phyloP scores from a whole-genome alignment of 331 rosid species.

The Quercus tomentella region DNA sequence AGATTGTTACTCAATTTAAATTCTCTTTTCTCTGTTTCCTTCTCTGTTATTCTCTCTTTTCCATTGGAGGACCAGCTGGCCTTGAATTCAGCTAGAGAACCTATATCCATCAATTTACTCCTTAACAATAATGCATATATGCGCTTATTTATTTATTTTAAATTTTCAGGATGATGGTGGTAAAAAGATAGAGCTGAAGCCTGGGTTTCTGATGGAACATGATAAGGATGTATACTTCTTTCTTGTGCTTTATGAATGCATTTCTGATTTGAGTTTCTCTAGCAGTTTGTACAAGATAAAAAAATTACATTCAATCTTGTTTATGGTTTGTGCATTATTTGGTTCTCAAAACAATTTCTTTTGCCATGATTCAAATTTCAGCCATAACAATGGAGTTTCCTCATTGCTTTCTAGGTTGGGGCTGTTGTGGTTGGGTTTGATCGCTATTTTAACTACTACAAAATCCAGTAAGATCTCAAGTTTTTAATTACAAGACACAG shows the following conservation, averaged over 20 bases:
- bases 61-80: no score
- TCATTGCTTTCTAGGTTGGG: slow-evolving; percentile 63
- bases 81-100: no score
- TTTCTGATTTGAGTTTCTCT: neutral
- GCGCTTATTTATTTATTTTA: neutral
- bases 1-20: no score
- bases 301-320: slow-evolving; percentile 1
- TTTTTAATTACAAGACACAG: slow-evolving; percentile 9
- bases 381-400: slow-evolving; percentile 13
- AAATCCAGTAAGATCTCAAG: slow-evolving; percentile 78
- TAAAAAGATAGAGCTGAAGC: slow-evolving; percentile 92
- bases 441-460: slow-evolving; percentile 96
- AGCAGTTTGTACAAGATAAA: neutral
- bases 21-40: no score
- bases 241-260: neutral
- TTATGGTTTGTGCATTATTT: slow-evolving; percentile 2
- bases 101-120: no score
- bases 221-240: slow-evolving; percentile 61
- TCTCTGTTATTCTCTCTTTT: no score
- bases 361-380: neutral
- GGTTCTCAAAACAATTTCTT: neutral
- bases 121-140: neutral
- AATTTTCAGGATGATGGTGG: slow-evolving; percentile 77
- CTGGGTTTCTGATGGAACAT: slow-evolving; percentile 95
- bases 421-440: slow-evolving; percentile 99